Evolutionary conservation across 1,284 basidiomycete species (phyloP).

Genomic region (Stygiomarasmius scandens): DNA sequence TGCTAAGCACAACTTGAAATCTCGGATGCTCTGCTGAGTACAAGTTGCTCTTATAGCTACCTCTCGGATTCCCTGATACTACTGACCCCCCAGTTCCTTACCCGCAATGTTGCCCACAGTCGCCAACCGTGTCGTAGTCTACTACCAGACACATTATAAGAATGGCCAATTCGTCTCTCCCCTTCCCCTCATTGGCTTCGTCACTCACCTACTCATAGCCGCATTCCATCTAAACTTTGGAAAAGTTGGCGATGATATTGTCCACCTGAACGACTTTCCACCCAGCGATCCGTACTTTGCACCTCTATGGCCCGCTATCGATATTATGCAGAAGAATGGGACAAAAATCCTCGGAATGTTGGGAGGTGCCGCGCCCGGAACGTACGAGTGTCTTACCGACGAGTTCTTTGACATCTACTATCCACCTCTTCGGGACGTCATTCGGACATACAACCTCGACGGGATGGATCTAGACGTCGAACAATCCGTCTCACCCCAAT

Average conservation of each 20-base stretch:
- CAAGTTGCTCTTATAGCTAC: too few relatives aligned
- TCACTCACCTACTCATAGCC: slow-evolving; percentile 25
- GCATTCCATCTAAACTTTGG: slow-evolving; percentile 27
- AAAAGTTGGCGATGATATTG: slow-evolving; percentile 10
- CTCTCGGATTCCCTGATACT: too few relatives aligned
- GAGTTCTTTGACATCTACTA: slow-evolving; percentile 25
- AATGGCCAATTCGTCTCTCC: slow-evolving; percentile 21
- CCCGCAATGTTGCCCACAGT: not conserved
- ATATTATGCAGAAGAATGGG: slow-evolving; percentile 18
- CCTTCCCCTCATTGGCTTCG: slow-evolving; percentile 21
- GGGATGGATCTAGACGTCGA: slow-evolving; percentile 28
- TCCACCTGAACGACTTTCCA: slow-evolving; percentile 13
- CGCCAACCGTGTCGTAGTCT: slow-evolving; percentile 22
- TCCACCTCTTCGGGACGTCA: slow-evolving; percentile 4
- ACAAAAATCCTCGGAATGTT: slow-evolving; percentile 27
- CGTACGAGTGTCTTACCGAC: slow-evolving; percentile 21
- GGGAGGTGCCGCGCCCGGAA: slow-evolving; percentile 24
- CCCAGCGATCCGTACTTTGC: slow-evolving; percentile 18
- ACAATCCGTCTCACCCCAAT: slow-evolving; percentile 14
- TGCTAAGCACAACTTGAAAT: too few relatives aligned
- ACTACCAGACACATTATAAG: slow-evolving; percentile 26
- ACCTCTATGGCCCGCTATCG: slow-evolving; percentile 25
- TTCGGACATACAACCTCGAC: slow-evolving; percentile 20
- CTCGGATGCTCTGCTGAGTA: too few relatives aligned
- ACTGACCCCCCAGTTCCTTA: not conserved